Evolutionary conservation across 2,329 filamentous ascomycete genomes (phyloP), one percentile per base, ranked within the genome.

Genomic region (Alternaria gaisen): DNA sequence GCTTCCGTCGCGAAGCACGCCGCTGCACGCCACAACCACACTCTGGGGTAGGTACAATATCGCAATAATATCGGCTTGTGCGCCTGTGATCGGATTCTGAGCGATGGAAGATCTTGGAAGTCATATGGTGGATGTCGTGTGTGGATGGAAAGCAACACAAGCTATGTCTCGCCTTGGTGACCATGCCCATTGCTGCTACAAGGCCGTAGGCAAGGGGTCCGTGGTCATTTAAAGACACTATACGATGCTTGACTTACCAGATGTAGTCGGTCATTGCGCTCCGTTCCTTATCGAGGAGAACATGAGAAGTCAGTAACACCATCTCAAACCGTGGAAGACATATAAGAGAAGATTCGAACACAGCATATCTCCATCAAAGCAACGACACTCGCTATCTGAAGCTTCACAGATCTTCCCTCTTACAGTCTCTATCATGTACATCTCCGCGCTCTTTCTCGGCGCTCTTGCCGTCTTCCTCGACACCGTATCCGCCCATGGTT

Each of bases 401-500:
- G 58, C 41, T 16, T 8, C 53, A 57, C 36, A 24, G 18, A 32
- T 11, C 9, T n/a, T 34, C 14, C n/a, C 38, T 6, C 20, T 1
- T 7, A 26, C 12, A 12, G 2, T 7, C 53, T 44, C 22, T 51
- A 70, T 22, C n/a, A 72, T 72, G 68, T 52, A 69, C 42, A 51
- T 62, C 12, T 64, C 69, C 3, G 53, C 67, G 18, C 53, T 69
- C 32, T 52, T 73, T 22, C 58, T 74, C 48, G 51, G 68, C 52
- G 63, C 65, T 22, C 36, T 65, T 22, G 64, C 70, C 38, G 47
- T 64, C 14, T 61, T 74, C n/a, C 60, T 72, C 18, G 65, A 69
- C 60, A 65, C 63, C 4, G 61, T 58, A 20, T 66, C 68, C 43
- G 73, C 74, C 40, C 75, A 79, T 58, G 75, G 77, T 52, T 74